Base-by-base conservation (phyloP, 306 rosid genomes). In the Cucurbita pepo region DNA sequence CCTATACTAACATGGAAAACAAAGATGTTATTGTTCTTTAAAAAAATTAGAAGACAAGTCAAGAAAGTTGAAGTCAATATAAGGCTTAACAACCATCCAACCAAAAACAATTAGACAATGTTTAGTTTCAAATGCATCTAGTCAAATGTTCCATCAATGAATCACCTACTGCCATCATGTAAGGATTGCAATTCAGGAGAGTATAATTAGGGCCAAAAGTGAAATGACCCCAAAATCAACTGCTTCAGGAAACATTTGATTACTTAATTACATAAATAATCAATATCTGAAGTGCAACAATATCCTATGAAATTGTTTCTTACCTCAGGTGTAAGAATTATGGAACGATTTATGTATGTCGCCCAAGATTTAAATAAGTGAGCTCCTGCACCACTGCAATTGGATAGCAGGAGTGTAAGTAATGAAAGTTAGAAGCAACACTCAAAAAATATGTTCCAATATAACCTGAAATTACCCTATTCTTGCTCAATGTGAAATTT, bases 251-350 rank as follows among this genome's bases (percentile, higher is more conserved):
- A 16, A 40, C 69, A 34, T 63, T 63, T 30, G 40, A 58, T 58
- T 25, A 10, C 61, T n/a, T 43, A 30, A 15, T 36, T 60, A 59
- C 57, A 65, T 10, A 69, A 50, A 37, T 45, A 25, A 21, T 22
- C 40, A 40, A 73, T 7, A 56, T 13, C 58, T 55, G 69, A 48
- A 79, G 71, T 72, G 56, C 13, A 61, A 59, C 67, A 30, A 44
- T 71, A 61, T 15, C 11, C 56, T 34, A 22, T 72, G 51, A 84
- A 75, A 44, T 54, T 40, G 71, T 10, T 63, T 18, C 61, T 72
- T 74, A 94, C 96, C 99, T 94, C 99, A 0, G 99, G 97, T 10
- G 95, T 94, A 74, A 94, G 91, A 82, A 94, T 83, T 59, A 94
- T 89, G 43, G 99, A 91, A 44, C 92, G 96, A 72, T 94, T 94